Conservation (phyloP, 2,329 filamentous ascomycete species). For the Tolypocladium endophyticum region DNA sequence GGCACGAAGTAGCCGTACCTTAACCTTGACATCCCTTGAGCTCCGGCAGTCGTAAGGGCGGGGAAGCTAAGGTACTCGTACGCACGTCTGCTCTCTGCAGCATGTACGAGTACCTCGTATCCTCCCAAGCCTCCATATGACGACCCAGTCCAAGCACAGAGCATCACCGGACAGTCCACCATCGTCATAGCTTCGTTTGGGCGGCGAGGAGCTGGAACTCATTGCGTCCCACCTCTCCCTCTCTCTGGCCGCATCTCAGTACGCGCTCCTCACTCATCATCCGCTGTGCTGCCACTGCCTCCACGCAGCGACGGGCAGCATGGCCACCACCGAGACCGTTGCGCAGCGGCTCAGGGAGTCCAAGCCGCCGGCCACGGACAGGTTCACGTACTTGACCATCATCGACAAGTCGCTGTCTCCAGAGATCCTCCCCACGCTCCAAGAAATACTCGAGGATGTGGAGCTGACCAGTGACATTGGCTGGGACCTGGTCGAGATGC, state of each 20-base stretch:
- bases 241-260: background rate
- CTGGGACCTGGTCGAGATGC: slow-evolving; percentile 72
- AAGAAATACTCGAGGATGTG: slow-evolving; percentile 58
- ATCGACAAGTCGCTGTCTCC: slow-evolving; percentile 62
- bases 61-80: background rate
- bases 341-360: slow-evolving; percentile 37
- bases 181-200: background rate
- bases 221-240: background rate
- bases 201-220: background rate
- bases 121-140: too few relatives aligned
- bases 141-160: background rate
- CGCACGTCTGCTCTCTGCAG: background rate
- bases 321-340: slow-evolving; percentile 26
- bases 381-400: slow-evolving; percentile 68
- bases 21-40: too few relatives aligned
- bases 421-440: slow-evolving; percentile 55
- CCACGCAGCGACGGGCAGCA: slow-evolving; percentile 6
- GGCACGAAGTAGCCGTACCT: too few relatives aligned
- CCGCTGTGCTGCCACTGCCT: background rate
- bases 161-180: background rate
- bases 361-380: slow-evolving; percentile 46
- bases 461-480: slow-evolving; percentile 66
- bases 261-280: background rate
- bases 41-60: background rate
- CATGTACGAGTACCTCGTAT: background rate